Percentiles rank a stretch among this genome's conserved stretches.
Evolutionary conservation across 2,329 filamentous ascomycete genomes (phyloP).

Genomic region (Ceratocystis colombiana): DNA sequence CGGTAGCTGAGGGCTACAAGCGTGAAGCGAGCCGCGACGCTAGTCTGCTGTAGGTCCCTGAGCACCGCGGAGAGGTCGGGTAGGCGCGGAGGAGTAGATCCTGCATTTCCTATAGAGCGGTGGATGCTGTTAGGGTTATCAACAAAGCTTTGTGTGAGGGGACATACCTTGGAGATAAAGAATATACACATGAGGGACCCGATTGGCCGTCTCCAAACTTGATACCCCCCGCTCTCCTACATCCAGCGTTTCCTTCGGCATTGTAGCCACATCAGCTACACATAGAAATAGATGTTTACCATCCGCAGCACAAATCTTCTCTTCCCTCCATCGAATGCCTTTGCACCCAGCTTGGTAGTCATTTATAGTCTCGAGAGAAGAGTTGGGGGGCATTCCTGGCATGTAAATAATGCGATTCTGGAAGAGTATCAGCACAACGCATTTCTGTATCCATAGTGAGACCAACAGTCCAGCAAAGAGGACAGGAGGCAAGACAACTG

Average conservation of each 20-base stretch:
- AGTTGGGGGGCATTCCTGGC: slow-evolving; percentile 61
- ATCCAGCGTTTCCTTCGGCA: neutral
- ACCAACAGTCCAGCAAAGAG: slow-evolving; percentile 57
- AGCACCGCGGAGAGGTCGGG: slow-evolving; percentile 47
- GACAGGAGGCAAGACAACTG: slow-evolving; percentile 52
- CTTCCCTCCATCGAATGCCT: slow-evolving; percentile 58
- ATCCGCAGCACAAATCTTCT: slow-evolving; percentile 50
- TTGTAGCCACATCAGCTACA: slow-evolving; percentile 38
- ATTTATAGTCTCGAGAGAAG: slow-evolving; percentile 54
- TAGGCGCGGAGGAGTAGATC: slow-evolving; percentile 47
- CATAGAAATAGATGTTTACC: slow-evolving; percentile 55
- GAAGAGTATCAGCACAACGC: slow-evolving; percentile 63
- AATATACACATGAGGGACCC: slow-evolving; percentile 37
- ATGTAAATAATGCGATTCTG: slow-evolving; percentile 79
- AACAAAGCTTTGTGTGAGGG: neutral
- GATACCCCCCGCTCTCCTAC: slow-evolving; percentile 18
- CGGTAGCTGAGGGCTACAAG: slow-evolving; percentile 53
- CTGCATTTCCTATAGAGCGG: slow-evolving; percentile 44
- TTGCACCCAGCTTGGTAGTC: slow-evolving; percentile 52
- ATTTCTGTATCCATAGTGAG: slow-evolving; percentile 56
- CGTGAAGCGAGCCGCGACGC: slow-evolving; percentile 36
- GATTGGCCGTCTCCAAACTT: slow-evolving; percentile 21
- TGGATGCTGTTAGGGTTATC: neutral
- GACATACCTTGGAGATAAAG: slow-evolving; percentile 47
- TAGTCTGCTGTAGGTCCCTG: slow-evolving; percentile 36